Conservation (phyloP, 345 rosid species). For the Isatis tinctoria region DNA sequence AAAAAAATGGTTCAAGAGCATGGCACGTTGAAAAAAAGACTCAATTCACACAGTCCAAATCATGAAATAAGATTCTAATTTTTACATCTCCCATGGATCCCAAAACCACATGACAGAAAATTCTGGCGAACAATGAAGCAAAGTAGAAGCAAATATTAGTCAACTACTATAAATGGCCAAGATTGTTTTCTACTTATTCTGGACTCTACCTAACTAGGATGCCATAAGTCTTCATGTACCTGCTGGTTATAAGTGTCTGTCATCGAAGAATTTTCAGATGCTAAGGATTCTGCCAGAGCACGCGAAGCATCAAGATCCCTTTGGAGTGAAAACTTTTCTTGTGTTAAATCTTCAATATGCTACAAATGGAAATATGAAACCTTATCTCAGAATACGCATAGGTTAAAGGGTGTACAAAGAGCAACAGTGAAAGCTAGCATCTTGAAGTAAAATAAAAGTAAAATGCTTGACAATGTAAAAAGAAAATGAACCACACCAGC, state of each 20-base stretch:
- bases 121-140: conserved; percentile 1
- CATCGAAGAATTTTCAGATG: conserved; percentile 91
- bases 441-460: not conserved
- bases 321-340: conserved; percentile 91
- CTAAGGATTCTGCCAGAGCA: conserved; percentile 86
- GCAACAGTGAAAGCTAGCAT: not conserved
- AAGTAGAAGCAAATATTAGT: not conserved
- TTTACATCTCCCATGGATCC: conserved; percentile 9
- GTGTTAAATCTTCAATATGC: conserved; percentile 99
- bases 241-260: conserved; percentile 92
- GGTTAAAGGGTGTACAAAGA: not conserved
- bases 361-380: conserved; percentile 35
- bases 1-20: not conserved
- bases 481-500: not conserved
- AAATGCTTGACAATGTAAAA: not conserved
- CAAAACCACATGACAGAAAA: conserved; percentile 11
- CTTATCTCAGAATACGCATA: conserved; percentile 5
- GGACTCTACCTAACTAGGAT: conserved; percentile 1
- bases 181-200: conserved; percentile 1
- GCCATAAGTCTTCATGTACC: conserved; percentile 39
- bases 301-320: conserved; percentile 97
- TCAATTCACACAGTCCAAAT: not conserved
- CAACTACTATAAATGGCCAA: not conserved
- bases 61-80: conserved; percentile 2
- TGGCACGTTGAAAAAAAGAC: not conserved